Percentiles rank a stretch among this genome's conserved stretches.
phyloP scores from a whole-genome alignment of 179 eudicot genomes.

The Beta lomatogona region DNA sequence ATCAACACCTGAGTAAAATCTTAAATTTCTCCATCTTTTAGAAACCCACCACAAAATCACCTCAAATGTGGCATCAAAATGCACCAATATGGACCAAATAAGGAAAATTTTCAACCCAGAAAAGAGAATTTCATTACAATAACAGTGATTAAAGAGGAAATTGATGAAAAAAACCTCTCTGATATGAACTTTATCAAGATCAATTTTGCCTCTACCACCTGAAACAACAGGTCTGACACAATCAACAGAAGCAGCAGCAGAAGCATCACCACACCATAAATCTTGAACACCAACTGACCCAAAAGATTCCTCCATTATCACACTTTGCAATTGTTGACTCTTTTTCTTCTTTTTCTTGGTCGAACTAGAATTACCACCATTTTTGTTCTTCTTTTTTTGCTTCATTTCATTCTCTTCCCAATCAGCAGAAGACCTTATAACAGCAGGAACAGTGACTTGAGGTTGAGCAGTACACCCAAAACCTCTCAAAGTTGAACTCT shows the following conservation, averaged over 20 bases:
- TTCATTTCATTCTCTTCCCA: slow-evolving; percentile 51
- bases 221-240: slow-evolving; percentile 57
- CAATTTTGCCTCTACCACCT: slow-evolving; percentile 48
- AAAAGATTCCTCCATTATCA: slow-evolving; percentile 27
- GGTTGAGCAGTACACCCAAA: slow-evolving; percentile 79
- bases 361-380: slow-evolving; percentile 32
- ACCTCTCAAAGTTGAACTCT: slow-evolving; percentile 56
- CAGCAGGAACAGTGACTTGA: slow-evolving; percentile 75
- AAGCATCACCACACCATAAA: slow-evolving; percentile 92
- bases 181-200: slow-evolving; percentile 51
- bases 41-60: slow-evolving; percentile 5
- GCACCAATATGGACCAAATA: slow-evolving; percentile 1
- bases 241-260: slow-evolving; percentile 62
- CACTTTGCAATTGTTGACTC: slow-evolving; percentile 19
- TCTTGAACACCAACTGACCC: slow-evolving; percentile 53
- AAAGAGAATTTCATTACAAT: neutral
- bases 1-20: slow-evolving; percentile 15
- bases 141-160: neutral
- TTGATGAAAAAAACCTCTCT: slow-evolving; percentile 52
- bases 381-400: neutral
- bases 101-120: neutral
- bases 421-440: slow-evolving; percentile 63
- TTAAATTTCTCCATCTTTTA: neutral
- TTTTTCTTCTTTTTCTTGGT: slow-evolving; percentile 38
- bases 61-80: neutral